phyloP scores from a whole-genome alignment of 371 early-diverging fungal species.

The Mortierella polycephala region DNA sequence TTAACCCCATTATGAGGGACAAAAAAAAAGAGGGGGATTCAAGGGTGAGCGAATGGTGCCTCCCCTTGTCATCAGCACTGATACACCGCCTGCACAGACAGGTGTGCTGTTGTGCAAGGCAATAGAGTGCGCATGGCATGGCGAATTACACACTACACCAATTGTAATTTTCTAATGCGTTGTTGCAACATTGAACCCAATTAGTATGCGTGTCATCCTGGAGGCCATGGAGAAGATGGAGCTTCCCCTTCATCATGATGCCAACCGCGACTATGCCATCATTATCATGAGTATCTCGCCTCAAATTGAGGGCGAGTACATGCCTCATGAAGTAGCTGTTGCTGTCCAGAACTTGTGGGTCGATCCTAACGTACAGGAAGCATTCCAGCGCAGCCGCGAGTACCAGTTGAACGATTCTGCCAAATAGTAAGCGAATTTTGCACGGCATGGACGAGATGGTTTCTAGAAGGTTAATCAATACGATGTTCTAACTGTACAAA shows the following conservation, averaged over 20 bases:
- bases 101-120: no score
- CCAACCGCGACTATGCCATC: slow-evolving; percentile 72
- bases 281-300: slow-evolving; percentile 81
- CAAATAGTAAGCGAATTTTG: slow-evolving; percentile 74
- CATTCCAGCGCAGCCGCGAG: slow-evolving; percentile 87
- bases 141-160: no score
- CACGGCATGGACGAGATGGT: neutral
- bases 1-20: neutral
- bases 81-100: no score
- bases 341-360: slow-evolving; percentile 87
- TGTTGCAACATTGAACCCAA: neutral
- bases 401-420: slow-evolving; percentile 94
- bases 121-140: no score
- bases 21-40: neutral
- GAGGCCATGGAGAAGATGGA: slow-evolving; percentile 92
- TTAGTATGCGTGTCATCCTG: slow-evolving; percentile 88
- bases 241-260: slow-evolving; percentile 68
- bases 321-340: slow-evolving; percentile 80
- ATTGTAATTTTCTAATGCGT: neutral
- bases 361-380: slow-evolving; percentile 84
- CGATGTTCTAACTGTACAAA: neutral
- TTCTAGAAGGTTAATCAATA: slow-evolving; percentile 38
- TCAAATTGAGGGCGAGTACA: slow-evolving; percentile 85
- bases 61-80: neutral
- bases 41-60: neutral